Evolutionary conservation across 306 rosid genomes (phyloP).

Genomic region (Parietaria judaica): DNA sequence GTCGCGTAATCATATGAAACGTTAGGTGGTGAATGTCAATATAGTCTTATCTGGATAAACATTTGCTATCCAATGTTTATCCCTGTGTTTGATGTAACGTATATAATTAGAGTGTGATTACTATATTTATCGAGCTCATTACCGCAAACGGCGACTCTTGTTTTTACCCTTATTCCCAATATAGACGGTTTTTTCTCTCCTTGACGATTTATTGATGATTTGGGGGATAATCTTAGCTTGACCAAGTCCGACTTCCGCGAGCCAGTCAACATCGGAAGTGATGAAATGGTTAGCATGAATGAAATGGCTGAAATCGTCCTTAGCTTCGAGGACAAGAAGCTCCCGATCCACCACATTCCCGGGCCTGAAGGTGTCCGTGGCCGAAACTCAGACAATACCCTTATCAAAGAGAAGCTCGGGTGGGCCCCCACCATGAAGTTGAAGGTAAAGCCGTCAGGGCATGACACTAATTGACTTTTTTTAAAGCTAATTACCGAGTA

Average conservation of each 20-base stretch:
- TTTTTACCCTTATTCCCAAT: background rate
- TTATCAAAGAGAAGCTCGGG: conserved; percentile 94
- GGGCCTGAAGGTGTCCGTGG: conserved; percentile 99
- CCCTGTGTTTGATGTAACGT: too few species aligned
- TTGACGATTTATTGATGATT: background rate
- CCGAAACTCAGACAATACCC: conserved; percentile 94
- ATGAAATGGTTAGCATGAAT: conserved; percentile 99
- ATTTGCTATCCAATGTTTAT: too few species aligned
- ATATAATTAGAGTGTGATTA: too few species aligned
- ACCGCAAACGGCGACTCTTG: background rate
- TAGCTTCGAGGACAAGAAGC: conserved; percentile 74
- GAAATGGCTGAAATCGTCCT: conserved; percentile 98
- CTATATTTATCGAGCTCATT: too few species aligned
- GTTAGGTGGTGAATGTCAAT: too few species aligned
- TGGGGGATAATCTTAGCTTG: conserved; percentile 40
- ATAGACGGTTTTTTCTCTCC: background rate
- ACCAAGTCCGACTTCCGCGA: conserved; percentile 94
- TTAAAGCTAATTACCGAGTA: too few species aligned
- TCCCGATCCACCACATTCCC: conserved; percentile 87
- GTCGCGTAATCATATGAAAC: too few species aligned
- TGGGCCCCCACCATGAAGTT: conserved; percentile 97
- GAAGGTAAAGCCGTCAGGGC: conserved; percentile 52
- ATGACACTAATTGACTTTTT: background rate
- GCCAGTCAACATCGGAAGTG: conserved; percentile 97
- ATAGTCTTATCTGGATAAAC: too few species aligned